phyloP scores from a whole-genome alignment of 805 yeast species.

The Sugiyamaella lignohabitans region DNA sequence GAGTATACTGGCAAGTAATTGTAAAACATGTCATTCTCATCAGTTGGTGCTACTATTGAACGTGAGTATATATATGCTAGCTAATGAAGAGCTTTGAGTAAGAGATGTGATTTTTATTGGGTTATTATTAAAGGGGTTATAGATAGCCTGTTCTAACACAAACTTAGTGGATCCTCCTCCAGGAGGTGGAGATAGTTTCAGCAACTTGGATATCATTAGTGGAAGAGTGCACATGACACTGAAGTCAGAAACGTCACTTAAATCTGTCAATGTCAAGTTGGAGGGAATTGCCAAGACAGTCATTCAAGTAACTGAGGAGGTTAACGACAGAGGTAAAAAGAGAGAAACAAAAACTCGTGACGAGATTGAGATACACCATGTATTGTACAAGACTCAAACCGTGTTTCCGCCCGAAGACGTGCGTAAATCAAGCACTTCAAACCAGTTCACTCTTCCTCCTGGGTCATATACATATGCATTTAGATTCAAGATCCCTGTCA shows the following conservation, averaged over 20 bases:
- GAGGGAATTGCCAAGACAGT: conserved; percentile 28
- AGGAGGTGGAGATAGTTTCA: conserved; percentile 16
- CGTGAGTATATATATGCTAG: conserved; percentile 1
- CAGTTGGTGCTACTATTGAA: conserved; percentile 1
- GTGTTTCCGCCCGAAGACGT: conserved; percentile 34
- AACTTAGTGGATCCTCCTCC: conserved; percentile 7
- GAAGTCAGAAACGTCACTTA: conserved; percentile 23
- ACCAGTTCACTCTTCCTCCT: conserved; percentile 30
- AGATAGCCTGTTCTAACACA: background rate
- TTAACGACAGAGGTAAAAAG: background rate
- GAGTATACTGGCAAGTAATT: no score
- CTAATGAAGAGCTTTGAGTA: no score
- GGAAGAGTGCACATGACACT: conserved; percentile 25
- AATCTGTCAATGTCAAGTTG: conserved; percentile 26
- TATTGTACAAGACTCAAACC: conserved; percentile 26
- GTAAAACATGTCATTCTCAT: background rate
- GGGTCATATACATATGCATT: conserved; percentile 34
- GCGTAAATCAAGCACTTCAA: conserved; percentile 13
- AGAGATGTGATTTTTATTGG: no score
- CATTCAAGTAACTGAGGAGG: conserved; percentile 20
- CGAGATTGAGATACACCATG: conserved; percentile 22
- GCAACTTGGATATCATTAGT: conserved; percentile 23
- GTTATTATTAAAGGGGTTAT: no score
- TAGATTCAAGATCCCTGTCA: conserved; percentile 30
- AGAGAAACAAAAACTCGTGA: conserved; percentile 19